phyloP scores from a whole-genome alignment of 2,329 filamentous ascomycete species.

The Zymoseptoria tritici region DNA sequence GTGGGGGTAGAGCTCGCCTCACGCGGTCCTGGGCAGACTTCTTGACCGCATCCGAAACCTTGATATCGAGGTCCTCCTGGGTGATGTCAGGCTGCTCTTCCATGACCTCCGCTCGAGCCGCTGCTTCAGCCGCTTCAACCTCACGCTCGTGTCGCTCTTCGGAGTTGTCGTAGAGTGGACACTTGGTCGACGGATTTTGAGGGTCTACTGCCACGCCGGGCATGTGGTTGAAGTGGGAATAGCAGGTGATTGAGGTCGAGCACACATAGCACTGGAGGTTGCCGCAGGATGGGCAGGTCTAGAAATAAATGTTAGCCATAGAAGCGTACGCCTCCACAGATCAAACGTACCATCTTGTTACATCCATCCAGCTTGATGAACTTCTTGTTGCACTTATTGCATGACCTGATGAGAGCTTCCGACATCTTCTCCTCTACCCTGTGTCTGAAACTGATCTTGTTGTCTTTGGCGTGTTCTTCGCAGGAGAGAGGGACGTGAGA shows the following conservation, averaged over 20 bases:
- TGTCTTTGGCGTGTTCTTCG: constrained; percentile 55
- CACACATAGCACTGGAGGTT: constrained; percentile 62
- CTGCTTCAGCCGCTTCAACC: constrained; percentile 53
- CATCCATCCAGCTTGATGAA: constrained; percentile 75
- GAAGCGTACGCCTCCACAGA: background rate
- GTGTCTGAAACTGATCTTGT: constrained; percentile 55
- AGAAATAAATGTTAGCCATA: background rate
- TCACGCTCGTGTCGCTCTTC: constrained; percentile 57
- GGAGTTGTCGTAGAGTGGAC: constrained; percentile 59
- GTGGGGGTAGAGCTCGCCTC: background rate
- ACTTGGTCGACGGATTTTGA: constrained; percentile 40
- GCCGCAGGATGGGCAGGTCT: constrained; percentile 53
- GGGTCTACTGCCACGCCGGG: constrained; percentile 20
- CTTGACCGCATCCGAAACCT: constrained; percentile 44
- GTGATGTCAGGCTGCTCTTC: constrained; percentile 56
- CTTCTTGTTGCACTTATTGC: constrained; percentile 63
- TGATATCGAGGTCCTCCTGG: constrained; percentile 51
- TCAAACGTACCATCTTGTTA: constrained; percentile 60
- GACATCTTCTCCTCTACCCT: constrained; percentile 80
- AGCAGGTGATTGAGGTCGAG: constrained; percentile 54
- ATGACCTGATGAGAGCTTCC: constrained; percentile 65
- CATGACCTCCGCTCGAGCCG: constrained; percentile 48
- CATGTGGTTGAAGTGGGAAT: constrained; percentile 61
- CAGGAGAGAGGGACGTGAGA: constrained; percentile 69
- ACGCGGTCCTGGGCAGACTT: constrained; percentile 13